A percentile compares a stretch with the other conserved stretches of the same genome.
Conservation (phyloP, 345 rosid species). For the Lepidium africanum region DNA sequence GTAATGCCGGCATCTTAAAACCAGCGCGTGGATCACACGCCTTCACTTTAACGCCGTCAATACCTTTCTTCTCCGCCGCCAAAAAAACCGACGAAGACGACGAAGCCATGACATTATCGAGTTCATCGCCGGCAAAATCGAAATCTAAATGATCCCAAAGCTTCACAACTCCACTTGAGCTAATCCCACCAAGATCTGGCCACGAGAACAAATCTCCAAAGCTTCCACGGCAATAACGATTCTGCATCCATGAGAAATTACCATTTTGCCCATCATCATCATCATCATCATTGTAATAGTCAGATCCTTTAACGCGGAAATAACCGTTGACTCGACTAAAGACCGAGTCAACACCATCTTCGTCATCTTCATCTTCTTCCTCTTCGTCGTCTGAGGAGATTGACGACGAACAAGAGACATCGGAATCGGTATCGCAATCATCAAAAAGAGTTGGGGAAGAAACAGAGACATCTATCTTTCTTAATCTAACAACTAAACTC, state of each 20-base stretch:
- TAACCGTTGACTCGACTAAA: conserved; percentile 26
- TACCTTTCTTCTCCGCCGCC: conserved; percentile 30
- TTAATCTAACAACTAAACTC: conserved; percentile 39
- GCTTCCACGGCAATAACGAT: conserved; percentile 32
- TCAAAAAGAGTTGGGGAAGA: conserved; percentile 10
- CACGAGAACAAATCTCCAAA: conserved; percentile 38
- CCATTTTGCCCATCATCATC: conserved; percentile 4
- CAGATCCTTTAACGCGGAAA: conserved; percentile 42
- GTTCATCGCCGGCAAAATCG: conserved; percentile 21
- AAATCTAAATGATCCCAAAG: conserved; percentile 33
- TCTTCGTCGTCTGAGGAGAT: conserved; percentile 31
- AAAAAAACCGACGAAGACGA: conserved; percentile 38
- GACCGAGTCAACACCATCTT: conserved; percentile 21
- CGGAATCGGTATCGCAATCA: conserved; percentile 42
- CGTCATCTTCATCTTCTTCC: conserved; percentile 3
- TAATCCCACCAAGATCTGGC: conserved; percentile 30
- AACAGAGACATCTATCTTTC: conserved; percentile 15
- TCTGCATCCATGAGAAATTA: conserved; percentile 5
- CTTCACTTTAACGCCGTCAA: conserved; percentile 28
- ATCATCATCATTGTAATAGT: not conserved
- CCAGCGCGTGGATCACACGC: conserved; percentile 67
- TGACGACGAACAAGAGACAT: conserved; percentile 24
- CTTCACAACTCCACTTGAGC: conserved; percentile 29
- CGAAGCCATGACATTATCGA: conserved; percentile 35
- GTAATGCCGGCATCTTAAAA: conserved; percentile 39